A percentile compares a stretch with the other conserved stretches of the same genome.
Evolutionary conservation across 73 alveolate species (phyloP).

Genomic region (Uronychia setigera): DNA sequence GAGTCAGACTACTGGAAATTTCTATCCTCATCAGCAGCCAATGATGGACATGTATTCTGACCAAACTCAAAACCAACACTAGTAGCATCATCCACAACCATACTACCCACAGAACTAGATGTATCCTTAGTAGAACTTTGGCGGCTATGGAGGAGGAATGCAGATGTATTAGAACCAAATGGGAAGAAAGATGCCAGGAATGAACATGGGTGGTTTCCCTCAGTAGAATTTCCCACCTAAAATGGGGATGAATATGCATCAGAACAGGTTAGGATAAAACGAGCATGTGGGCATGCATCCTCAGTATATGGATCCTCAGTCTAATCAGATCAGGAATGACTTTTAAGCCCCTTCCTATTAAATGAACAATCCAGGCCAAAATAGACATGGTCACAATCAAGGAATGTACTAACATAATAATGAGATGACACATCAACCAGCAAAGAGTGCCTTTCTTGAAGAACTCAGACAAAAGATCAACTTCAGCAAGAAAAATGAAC

Average conservation of each 20-base stretch:
- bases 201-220: too few relatives aligned
- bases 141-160: too few relatives aligned
- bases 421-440: conserved; percentile 18
- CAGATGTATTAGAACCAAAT: too few relatives aligned
- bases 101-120: too few relatives aligned
- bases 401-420: conserved; percentile 20
- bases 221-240: too few relatives aligned
- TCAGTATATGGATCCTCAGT: not conserved
- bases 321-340: not conserved
- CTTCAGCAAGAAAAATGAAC: conserved; percentile 48
- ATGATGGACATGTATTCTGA: too few relatives aligned
- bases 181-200: too few relatives aligned
- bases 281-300: not conserved
- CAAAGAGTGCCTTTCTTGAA: conserved; percentile 44
- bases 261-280: conserved; percentile 16
- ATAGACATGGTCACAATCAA: conserved; percentile 1
- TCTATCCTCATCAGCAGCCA: too few relatives aligned
- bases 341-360: not conserved
- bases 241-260: conserved; percentile 9
- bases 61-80: too few relatives aligned
- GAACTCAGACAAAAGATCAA: conserved; percentile 33
- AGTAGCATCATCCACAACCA: too few relatives aligned
- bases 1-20: too few relatives aligned
- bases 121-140: too few relatives aligned
- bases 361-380: not conserved